phyloP scores from a whole-genome alignment of 2,329 filamentous ascomycete genomes.

The Talaromyces funiculosus region DNA sequence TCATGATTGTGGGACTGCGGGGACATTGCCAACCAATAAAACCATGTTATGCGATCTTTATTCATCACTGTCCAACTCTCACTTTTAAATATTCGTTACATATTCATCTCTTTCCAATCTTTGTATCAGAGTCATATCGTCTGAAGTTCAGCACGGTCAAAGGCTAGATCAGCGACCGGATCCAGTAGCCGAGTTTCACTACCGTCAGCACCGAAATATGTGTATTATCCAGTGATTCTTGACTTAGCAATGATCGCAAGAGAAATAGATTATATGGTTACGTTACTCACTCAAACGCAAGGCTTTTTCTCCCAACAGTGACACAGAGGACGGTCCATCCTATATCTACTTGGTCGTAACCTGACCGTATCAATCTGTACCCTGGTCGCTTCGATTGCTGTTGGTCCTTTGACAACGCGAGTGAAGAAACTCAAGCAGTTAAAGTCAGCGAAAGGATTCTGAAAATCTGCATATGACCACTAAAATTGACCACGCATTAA shows the following conservation, averaged over 20 bases:
- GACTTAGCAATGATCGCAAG: constrained; percentile 67
- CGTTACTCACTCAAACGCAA: constrained; percentile 57
- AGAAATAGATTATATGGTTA: constrained; percentile 76
- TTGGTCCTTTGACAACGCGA: constrained; percentile 45
- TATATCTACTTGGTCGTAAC: constrained; percentile 49
- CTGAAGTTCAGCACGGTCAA: too few species aligned
- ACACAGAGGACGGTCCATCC: constrained; percentile 21
- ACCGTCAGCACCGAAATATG: constrained; percentile 50
- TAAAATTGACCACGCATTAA: too few species aligned
- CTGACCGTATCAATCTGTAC: constrained; percentile 53
- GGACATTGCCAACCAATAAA: not conserved
- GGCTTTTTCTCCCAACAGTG: constrained; percentile 38
- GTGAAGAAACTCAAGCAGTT: constrained; percentile 36
- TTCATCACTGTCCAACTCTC: too few species aligned
- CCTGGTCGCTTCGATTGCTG: constrained; percentile 46
- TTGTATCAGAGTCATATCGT: not conserved
- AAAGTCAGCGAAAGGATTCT: too few species aligned
- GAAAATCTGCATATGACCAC: too few species aligned
- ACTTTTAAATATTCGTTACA: not conserved
- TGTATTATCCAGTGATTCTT: constrained; percentile 63
- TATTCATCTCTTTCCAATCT: not conserved
- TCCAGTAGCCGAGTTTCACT: constrained; percentile 5
- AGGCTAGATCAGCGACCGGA: not conserved
- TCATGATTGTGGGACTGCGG: too few species aligned
- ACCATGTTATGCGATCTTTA: too few species aligned